Percentiles rank a stretch among this genome's conserved stretches.
These are phyloP conservation scores for Hyparrhenia diplandra DNA, from an alignment of 176 grass and related monocot genomes.

Conservation along the genomic window DNA sequence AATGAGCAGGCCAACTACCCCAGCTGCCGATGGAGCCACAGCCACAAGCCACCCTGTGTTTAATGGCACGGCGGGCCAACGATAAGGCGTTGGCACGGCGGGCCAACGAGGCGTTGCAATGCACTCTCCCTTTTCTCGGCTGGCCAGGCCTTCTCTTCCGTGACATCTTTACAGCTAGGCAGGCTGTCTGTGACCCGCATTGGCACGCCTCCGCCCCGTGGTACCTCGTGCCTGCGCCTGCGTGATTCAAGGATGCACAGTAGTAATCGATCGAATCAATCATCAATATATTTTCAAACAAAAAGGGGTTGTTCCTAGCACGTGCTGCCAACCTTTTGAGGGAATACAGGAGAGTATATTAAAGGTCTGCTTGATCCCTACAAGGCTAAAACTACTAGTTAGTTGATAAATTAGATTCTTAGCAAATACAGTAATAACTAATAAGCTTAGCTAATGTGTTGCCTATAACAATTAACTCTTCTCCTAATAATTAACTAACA, in stretches of 20 bases:
- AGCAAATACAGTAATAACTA: no score
- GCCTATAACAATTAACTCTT: no score
- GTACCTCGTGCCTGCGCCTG: not conserved
- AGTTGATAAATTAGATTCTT: no score
- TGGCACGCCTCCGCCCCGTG: not conserved
- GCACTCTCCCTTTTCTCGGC: not conserved
- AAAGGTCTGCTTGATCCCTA: not conserved
- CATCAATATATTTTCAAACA: not conserved
- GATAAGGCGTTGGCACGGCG: constrained; percentile 9
- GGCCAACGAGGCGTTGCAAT: not conserved
- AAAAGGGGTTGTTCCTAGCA: not conserved
- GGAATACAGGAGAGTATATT: not conserved
- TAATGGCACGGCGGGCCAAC: no score
- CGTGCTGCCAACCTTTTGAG: not conserved
- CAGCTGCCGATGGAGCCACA: not conserved
- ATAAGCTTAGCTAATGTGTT: no score
- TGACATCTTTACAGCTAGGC: constrained; percentile 27
- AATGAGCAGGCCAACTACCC: not conserved
- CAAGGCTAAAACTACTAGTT: no score
- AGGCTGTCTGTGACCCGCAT: not conserved
- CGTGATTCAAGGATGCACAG: not conserved
- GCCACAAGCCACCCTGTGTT: not conserved
- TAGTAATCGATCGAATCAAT: not conserved
- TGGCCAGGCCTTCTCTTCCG: not conserved
- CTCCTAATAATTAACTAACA: no score